Conservation (phyloP, 495 filamentous ascomycete genomes). For the Aeminium ludgeri region DNA sequence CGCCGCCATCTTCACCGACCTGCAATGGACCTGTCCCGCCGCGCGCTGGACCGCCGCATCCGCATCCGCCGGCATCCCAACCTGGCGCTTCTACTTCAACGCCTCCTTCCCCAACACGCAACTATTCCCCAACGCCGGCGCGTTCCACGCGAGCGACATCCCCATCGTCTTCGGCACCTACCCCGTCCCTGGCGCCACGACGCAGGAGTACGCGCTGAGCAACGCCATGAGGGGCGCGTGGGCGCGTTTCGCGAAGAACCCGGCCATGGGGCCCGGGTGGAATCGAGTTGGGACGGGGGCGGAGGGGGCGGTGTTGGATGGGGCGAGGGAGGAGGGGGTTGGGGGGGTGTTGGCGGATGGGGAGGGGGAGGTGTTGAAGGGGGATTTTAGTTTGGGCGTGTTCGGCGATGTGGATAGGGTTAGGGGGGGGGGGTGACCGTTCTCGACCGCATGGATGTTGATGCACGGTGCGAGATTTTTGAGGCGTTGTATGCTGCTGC, state of each 20-base stretch:
- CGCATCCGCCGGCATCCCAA: constrained; percentile 7
- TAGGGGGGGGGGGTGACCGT: constrained; percentile 14
- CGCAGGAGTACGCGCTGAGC: constrained; percentile 16
- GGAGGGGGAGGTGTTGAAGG: constrained; percentile 18
- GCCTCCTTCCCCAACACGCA: constrained; percentile 19
- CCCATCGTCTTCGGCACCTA: constrained; percentile 17
- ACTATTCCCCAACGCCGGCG: constrained; percentile 11
- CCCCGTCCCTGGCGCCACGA: constrained; percentile 11
- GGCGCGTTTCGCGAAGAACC: constrained; percentile 21
- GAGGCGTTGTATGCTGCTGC: constrained; percentile 9
- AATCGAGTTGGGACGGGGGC: constrained; percentile 16
- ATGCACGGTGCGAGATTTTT: constrained; percentile 13
- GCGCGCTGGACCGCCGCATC: constrained; percentile 9
- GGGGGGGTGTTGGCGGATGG: constrained; percentile 16
- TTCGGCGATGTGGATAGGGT: constrained; percentile 8
- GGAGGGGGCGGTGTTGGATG: constrained; percentile 20
- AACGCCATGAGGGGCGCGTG: constrained; percentile 15
- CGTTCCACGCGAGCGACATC: constrained; percentile 18
- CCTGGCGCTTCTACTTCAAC: constrained; percentile 20
- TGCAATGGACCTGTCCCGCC: constrained; percentile 11
- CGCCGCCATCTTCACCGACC: constrained; percentile 15
- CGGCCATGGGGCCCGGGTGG: constrained; percentile 18
- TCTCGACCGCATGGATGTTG: constrained; percentile 13
- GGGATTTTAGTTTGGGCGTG: constrained; percentile 11
- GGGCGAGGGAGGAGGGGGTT: constrained; percentile 3